Percentiles rank a stretch among this genome's conserved stretches.
These are phyloP conservation scores for Cynara cardunculus DNA, from an alignment of 129 eudicot species.

Conservation along the genomic window DNA sequence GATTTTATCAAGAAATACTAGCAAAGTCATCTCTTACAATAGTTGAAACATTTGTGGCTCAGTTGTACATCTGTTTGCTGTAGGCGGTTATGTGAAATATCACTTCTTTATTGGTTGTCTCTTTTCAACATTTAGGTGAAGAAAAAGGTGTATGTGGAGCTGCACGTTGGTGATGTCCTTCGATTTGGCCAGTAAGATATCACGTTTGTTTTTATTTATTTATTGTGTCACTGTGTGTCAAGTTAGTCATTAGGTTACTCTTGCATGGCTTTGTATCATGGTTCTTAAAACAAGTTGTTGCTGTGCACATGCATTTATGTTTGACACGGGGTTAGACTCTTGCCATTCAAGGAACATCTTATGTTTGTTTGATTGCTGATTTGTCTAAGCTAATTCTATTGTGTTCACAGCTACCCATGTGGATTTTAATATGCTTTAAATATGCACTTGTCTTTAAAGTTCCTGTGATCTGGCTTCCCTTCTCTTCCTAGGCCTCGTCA, in stretches of 20 bases:
- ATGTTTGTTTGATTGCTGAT: too few species aligned
- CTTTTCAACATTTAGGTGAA: constrained; percentile 47
- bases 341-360: neutral
- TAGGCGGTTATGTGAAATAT: constrained; percentile 8
- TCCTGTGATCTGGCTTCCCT: neutral
- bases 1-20: neutral
- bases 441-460: neutral
- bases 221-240: neutral
- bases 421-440: too few species aligned
- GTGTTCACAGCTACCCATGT: too few species aligned
- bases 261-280: neutral
- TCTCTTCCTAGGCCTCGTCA: neutral
- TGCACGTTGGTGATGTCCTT: constrained; percentile 95
- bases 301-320: neutral
- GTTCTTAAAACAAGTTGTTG: neutral
- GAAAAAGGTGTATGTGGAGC: constrained; percentile 61
- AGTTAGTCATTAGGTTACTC: neutral
- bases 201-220: neutral
- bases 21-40: neutral
- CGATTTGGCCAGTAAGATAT: constrained; percentile 95
- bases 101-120: neutral
- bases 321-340: neutral
- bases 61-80: neutral
- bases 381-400: too few species aligned
- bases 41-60: neutral